Percentiles rank a stretch among this genome's conserved stretches.
Evolutionary conservation across 1,139 yeast species (phyloP).

Genomic region (Suhomyces wounanorum): DNA sequence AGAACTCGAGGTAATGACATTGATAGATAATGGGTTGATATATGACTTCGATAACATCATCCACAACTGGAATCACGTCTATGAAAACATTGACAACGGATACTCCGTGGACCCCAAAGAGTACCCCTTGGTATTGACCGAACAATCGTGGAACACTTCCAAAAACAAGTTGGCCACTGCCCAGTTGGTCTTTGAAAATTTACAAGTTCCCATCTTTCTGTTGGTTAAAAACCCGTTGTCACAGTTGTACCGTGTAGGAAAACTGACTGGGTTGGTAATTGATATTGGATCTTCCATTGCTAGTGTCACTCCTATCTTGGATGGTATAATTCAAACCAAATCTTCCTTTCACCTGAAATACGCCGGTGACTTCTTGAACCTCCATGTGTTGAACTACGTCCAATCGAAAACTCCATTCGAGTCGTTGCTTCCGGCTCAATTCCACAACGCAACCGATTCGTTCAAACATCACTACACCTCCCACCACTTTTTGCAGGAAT

Average conservation of each 20-base stretch:
- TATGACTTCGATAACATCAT: conserved; percentile 66
- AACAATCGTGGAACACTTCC: conserved; percentile 61
- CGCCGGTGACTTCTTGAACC: conserved; percentile 70
- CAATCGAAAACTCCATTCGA: conserved; percentile 30
- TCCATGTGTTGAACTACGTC: conserved; percentile 50
- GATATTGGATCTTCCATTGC: conserved; percentile 66
- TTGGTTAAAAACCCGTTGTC: conserved; percentile 71
- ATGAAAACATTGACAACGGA: conserved; percentile 47
- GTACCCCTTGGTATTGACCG: conserved; percentile 65
- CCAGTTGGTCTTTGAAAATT: conserved; percentile 64
- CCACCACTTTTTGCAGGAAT: conserved; percentile 48
- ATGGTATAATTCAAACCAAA: conserved; percentile 65
- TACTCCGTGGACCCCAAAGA: conserved; percentile 50
- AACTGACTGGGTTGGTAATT: conserved; percentile 65
- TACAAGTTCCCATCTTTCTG: conserved; percentile 67
- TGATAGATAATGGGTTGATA: conserved; percentile 63
- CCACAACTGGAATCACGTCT: conserved; percentile 62
- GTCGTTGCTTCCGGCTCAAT: conserved; percentile 32
- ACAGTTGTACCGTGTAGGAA: conserved; percentile 68
- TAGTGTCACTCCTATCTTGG: conserved; percentile 68
- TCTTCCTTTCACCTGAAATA: conserved; percentile 61
- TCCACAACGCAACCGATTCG: conserved; percentile 38
- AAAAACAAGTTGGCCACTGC: conserved; percentile 53
- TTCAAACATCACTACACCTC: conserved; percentile 48
- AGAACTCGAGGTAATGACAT: conserved; percentile 56